These are phyloP conservation scores for slime mould (Dictyostelium discoideum) DNA, from an alignment of 78 protist genomes.

Conservation along the genomic window DNA sequence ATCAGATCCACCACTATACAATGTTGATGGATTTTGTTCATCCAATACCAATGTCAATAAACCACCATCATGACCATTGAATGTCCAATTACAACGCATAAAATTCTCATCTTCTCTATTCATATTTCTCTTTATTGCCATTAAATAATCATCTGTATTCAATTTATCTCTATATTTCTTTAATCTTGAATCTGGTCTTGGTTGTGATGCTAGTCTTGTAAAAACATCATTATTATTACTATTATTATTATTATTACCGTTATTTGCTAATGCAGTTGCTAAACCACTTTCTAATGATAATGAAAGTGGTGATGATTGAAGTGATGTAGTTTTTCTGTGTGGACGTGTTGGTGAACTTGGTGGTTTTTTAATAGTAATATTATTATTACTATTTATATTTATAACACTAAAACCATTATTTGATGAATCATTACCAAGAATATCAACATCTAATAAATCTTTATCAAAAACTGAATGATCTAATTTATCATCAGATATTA, in stretches of 20 bases:
- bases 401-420: not conserved
- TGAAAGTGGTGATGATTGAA: constrained; percentile 26
- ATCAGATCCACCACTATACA: constrained; percentile 49
- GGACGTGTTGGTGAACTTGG: not conserved
- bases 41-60: constrained; percentile 14
- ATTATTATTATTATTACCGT: not conserved
- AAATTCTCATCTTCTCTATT: constrained; percentile 20
- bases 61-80: constrained; percentile 68
- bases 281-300: not conserved
- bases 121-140: not conserved
- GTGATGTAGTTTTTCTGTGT: not conserved
- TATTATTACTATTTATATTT: not conserved
- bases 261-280: not conserved
- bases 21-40: not conserved
- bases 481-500: not conserved
- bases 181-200: constrained; percentile 71
- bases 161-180: constrained; percentile 52
- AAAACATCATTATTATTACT: constrained; percentile 33
- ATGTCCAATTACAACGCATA: constrained; percentile 32
- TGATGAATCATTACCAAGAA: not conserved
- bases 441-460: constrained; percentile 56
- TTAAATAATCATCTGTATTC: constrained; percentile 29
- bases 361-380: not conserved
- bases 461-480: constrained; percentile 51
- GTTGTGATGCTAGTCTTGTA: constrained; percentile 44